Evolutionary conservation across 2,329 filamentous ascomycete species (phyloP).

Genomic region (Hypoxylon sp.): DNA sequence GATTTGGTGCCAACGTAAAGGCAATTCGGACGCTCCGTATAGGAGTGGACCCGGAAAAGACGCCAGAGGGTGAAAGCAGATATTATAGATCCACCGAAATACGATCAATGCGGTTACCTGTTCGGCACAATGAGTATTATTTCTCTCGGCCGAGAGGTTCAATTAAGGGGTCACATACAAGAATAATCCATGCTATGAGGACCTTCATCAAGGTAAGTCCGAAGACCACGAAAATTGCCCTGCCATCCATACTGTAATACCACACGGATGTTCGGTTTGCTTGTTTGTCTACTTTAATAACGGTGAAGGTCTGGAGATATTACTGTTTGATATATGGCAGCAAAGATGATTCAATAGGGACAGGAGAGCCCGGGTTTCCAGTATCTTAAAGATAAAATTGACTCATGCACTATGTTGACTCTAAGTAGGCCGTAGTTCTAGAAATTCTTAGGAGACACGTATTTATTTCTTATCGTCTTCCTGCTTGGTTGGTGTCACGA

Average conservation of each 20-base stretch:
- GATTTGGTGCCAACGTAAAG: constrained; percentile 17
- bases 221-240: not conserved
- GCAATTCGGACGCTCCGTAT: constrained; percentile 4
- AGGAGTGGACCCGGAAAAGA: constrained; percentile 24
- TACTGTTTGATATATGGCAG: not conserved
- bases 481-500: too few relatives aligned
- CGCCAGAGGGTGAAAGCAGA: constrained; percentile 21
- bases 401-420: not conserved
- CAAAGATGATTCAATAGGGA: not conserved
- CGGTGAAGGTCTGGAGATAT: not conserved
- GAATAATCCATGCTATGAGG: not conserved
- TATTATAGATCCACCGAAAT: constrained; percentile 7
- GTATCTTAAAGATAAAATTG: not conserved
- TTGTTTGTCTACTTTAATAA: not conserved
- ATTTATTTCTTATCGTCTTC: not conserved
- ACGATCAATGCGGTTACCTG: not conserved
- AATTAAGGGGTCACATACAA: not conserved
- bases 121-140: not conserved
- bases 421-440: not conserved
- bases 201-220: not conserved
- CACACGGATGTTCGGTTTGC: not conserved
- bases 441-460: not conserved
- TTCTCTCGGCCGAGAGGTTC: not conserved
- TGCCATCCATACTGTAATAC: not conserved
- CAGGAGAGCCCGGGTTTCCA: not conserved